A percentile compares a stretch with the other conserved stretches of the same genome.
These are phyloP conservation scores for Stemphylium vesicarium DNA, from an alignment of 2,329 filamentous ascomycete genomes.

Conservation along the genomic window DNA sequence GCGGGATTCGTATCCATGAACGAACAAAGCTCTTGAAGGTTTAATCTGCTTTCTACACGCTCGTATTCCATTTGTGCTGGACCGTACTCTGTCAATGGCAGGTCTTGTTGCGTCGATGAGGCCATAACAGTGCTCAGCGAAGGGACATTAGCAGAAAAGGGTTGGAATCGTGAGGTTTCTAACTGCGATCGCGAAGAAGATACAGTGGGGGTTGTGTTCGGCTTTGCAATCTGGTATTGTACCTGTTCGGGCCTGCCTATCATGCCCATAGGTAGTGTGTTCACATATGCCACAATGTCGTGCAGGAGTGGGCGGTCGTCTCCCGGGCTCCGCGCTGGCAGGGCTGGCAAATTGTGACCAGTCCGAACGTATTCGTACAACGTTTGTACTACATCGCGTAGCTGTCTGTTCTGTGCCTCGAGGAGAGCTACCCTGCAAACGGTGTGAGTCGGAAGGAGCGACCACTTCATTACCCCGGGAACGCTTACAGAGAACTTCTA, in stretches of 20 bases:
- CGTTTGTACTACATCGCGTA: neutral
- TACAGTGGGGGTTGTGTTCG: neutral
- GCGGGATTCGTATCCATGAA: neutral
- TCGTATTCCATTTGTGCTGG: neutral
- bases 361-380: neutral
- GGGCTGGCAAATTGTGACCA: neutral
- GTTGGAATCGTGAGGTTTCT: neutral
- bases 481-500: neutral
- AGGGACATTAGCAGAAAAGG: neutral
- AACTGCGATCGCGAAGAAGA: neutral
- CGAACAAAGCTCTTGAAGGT: conserved; percentile 3
- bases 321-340: neutral
- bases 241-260: neutral
- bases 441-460: neutral
- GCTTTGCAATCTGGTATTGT: neutral
- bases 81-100: neutral
- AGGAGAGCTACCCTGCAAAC: neutral
- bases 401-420: neutral
- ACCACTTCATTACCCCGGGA: neutral
- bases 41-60: neutral
- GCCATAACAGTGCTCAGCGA: neutral
- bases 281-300: neutral
- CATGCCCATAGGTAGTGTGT: neutral
- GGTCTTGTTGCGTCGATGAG: neutral
- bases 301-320: neutral